Evolutionary conservation across 2,329 filamentous ascomycete species (phyloP), one percentile per base, ranked within the genome.

Genomic region (Aspergillus sp.): DNA sequence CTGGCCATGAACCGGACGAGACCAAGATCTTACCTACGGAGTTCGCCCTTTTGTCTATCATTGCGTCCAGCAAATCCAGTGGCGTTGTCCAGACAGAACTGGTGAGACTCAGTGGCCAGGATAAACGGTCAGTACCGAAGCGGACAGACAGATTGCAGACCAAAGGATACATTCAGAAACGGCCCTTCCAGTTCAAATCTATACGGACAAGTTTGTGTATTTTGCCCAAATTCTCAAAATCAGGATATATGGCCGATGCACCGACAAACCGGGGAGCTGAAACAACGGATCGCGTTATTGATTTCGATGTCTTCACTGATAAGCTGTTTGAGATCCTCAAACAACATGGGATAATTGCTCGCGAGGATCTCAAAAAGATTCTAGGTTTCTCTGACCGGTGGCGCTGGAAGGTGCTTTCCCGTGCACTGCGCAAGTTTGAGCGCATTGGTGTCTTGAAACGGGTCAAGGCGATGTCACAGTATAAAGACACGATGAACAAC

Each of bases 101-200:
- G 33, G 72, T 74, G 37, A 68, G 64, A 45, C 56, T 77, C 19
- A 81, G 78, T 53, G 78, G 78, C 5, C 82, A 85, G 63, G 81
- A 85, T 60, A 84, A 84, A 59, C 74, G 81, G 41, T 85, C 82
- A 1, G 76, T 84, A 2, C 82, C 82, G 1, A 73, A 78, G 51
- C 71, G 82, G 35, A 85, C 82, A 3, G 78, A 83, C 51, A 63
- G 69, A 3, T 67, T 85, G 35, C 71, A 73, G 5, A 62, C 69
- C 32, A 82, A 79, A 53, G 81, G 81, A 0, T 84, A 84, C 59
- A 83, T 85, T 46, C 71, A 75, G 37, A 85, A 85, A 57, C 69
- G 70, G 45, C 60, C 66, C 7, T 70, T 79, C 15, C 68, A 77
- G 25, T 66, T 70, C 19, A 72, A 71, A 49, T 72, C 74, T 3